Evolutionary conservation across 2,329 filamentous ascomycete genomes (phyloP), one percentile per base, ranked within the genome.

Genomic region (Xylaria digitata): DNA sequence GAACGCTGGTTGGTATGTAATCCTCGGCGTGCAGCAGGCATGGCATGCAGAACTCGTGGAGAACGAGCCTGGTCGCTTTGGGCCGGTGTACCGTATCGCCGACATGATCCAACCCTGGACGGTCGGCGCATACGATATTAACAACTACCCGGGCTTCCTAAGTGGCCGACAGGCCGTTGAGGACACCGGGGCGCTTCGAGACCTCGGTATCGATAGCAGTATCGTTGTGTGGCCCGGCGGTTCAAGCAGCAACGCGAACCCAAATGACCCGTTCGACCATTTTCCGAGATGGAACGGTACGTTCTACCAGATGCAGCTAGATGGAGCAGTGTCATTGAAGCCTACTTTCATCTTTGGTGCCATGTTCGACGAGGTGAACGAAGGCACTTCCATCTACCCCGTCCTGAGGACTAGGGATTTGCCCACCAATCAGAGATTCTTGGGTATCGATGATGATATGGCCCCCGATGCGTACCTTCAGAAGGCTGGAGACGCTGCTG

Each of bases 71-170:
- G 73, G 71, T 7, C 48, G 67, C 5, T 75, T 65, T 66, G 72
- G 72, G 5, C 65, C 66, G 6, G 72, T 74, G 19, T 73, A 74
- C 61, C 63, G 52, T 9, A 68, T 74, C n/a, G 73, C 73, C 40
- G 70, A 75, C 48, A 73, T 74, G 71, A 64, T 75, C 13, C 72
- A 74, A 30, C 73, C 73, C n/a, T 75, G 73, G 73, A 75, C 73
- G 0, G 73, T 75, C 1, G 73, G 73, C 45, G 43, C 73, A 11
- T 74, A 75, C 55, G 70, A 67, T 40, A 66, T 62, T 46, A 64
- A 67, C 54, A 57, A 63, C 45, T 75, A 75, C 56, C 59, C 57
- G 17, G 69, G 46, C 59, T 75, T 74, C 58, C 63, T 66, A 15
- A 69, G 65, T n/a, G 72, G 72, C 17, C 66, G 71, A 26, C 72